Evolutionary conservation across 768 basidiomycete genomes (phyloP), one percentile per base, ranked within the genome.

Genomic region (Lepiota venenata): DNA sequence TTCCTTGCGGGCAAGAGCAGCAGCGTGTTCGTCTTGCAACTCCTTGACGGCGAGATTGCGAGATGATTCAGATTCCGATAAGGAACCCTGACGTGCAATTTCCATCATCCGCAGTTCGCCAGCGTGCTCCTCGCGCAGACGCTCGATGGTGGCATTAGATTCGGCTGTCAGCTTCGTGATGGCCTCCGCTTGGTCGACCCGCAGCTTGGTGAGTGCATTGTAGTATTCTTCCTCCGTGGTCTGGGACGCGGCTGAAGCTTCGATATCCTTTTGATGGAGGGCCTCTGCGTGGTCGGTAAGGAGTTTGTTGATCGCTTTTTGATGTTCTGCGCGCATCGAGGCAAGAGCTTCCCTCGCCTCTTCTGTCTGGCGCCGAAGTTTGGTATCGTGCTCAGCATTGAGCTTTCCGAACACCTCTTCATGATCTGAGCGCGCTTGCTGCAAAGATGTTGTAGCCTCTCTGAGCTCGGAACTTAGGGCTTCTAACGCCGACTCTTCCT

Each of bases 141-240:
- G 79, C 50, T 87, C 84, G n/a, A 93, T 72, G 10, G 74, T 75
- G 4, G 81, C 82, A 37, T 81, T 73, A 16, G 79, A 71, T 52
- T 92, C 86, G 4, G 75, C 75, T 1, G 80, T 74, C 52, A 86
- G 80, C 60, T 75, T 81, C 57, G 81, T 80, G 55, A 93, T 71
- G 21, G 81, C 75, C 57, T 84, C 80, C 2, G 80, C 76, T 60
- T 93, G 90, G 63, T 90, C 86, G 12, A 66, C 73, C 40, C 90
- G 87, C 45, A 93, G 79, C 60, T 88, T 88, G 12, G 84, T 88
- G 39, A 93, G 72, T 18, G 83, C 84, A 55, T 91, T 84, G 65
- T 91, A 90, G 62, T 91, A 91, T 64, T 91, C 86, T 61, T 87
- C 89, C 62, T 89, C 87, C 5, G 87, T 90, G 48, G 76, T 79